Evolutionary conservation across 1,284 basidiomycete genomes (phyloP), one percentile per base, ranked within the genome.

Genomic region (Bondarzewia mesenterica): DNA sequence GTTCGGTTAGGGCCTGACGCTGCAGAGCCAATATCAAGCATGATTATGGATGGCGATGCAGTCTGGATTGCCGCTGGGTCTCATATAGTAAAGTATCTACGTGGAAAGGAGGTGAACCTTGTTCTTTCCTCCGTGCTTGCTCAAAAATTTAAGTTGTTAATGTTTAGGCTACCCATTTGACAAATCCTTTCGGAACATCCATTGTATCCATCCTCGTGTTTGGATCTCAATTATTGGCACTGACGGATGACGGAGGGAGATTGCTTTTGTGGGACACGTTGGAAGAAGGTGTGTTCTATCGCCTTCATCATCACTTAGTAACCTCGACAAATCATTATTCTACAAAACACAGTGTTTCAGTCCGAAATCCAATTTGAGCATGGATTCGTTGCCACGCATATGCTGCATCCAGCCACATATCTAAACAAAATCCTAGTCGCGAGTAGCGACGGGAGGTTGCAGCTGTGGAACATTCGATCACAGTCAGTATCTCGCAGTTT

Each of bases 351-450:
- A 86, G 84, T 70, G 44, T 64, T 89, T 10, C 72, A 82, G 46
- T 70, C 69, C 2, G 77, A 75, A 8, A 79, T 96, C 42, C 72
- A 82, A 45, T 94, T 93, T 56, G 82, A 87, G 38, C 60, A 74
- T 12, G 82, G 75, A 5, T 98, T 98, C 63, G 87, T 82, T 1
- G 94, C 95, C 7, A 88, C 82, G 8, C 77, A 75, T 16, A 68
- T 97, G 25, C 73, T 97, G 5, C 96, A 99, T 64, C 96, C 96
- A 1, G 86, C 93, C 1, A 99, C 96, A 4, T 99, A 99, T 66
- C 68, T 99, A 47, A 98, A 99, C 73, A 99, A 99, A 69, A 75
- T 99, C 1, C 72, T 99, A 1, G 78, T 99, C 7, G 85, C 85
- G 1, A 90, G 89, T 55, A 77, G 72, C 50, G 76, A 93, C 62